Percentiles rank a stretch among this genome's conserved stretches.
phyloP scores from a whole-genome alignment of 192 early-diverging fungal genomes.

The Coemansia aciculifera region DNA sequence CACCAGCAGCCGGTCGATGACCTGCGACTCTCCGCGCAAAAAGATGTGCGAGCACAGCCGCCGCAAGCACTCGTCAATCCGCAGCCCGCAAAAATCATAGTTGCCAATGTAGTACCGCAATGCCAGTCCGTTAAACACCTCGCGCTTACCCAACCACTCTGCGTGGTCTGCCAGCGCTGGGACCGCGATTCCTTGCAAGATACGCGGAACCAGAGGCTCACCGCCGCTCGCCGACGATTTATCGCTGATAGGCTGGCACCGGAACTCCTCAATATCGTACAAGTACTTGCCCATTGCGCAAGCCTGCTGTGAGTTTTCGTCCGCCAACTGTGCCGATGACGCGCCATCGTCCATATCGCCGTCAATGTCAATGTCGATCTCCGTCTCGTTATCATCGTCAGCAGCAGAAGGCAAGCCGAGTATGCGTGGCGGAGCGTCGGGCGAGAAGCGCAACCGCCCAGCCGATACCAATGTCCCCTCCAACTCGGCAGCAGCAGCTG shows the following conservation, averaged over 20 bases:
- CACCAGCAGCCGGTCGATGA: slow-evolving; percentile 86
- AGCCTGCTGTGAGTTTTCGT: slow-evolving; percentile 41
- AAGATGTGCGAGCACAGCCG: slow-evolving; percentile 74
- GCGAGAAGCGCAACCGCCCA: slow-evolving; percentile 32
- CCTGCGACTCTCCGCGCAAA: slow-evolving; percentile 89
- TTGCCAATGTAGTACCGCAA: slow-evolving; percentile 72
- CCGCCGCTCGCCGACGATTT: not conserved
- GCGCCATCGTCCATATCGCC: not conserved
- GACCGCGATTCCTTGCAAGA: slow-evolving; percentile 37
- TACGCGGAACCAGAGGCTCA: slow-evolving; percentile 32
- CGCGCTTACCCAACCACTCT: slow-evolving; percentile 58
- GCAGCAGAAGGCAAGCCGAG: not conserved
- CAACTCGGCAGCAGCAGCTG: slow-evolving; percentile 5
- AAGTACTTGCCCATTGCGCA: slow-evolving; percentile 50
- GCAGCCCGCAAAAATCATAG: slow-evolving; percentile 71
- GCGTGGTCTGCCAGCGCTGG: slow-evolving; percentile 43
- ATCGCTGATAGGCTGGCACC: slow-evolving; percentile 17
- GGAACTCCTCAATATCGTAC: slow-evolving; percentile 45
- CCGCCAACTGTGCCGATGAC: not conserved
- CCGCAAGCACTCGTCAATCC: slow-evolving; percentile 80
- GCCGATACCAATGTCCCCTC: slow-evolving; percentile 5
- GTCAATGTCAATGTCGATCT: not conserved
- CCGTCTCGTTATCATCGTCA: slow-evolving; percentile 5
- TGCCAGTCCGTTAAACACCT: slow-evolving; percentile 58
- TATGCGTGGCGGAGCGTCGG: slow-evolving; percentile 18